phyloP scores from a whole-genome alignment of 306 rosid genomes.

The Sechiopsis laciniata region DNA sequence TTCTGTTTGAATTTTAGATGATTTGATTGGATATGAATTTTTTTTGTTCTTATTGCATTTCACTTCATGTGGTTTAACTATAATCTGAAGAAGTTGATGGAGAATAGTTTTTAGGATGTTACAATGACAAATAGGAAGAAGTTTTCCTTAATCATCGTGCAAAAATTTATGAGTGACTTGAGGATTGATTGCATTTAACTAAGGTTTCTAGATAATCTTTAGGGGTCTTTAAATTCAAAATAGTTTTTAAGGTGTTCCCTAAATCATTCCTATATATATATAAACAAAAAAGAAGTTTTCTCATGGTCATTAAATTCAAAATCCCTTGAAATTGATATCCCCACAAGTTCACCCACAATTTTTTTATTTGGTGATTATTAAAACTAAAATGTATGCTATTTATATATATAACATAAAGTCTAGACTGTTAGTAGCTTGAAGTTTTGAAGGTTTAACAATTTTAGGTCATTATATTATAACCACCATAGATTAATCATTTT shows the following conservation, averaged over 20 bases:
- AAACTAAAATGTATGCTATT: background rate
- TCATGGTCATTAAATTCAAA: background rate
- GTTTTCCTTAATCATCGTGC: background rate
- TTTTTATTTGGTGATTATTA: background rate
- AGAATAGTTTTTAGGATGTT: slow-evolving; percentile 1
- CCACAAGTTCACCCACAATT: background rate
- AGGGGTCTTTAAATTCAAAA: background rate
- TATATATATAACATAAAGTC: background rate
- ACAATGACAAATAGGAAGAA: slow-evolving; percentile 2
- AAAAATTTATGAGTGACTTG: background rate
- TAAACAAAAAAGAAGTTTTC: background rate
- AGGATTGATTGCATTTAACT: background rate
- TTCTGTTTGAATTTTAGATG: slow-evolving; percentile 1
- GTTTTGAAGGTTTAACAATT: background rate
- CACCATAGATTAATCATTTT: background rate
- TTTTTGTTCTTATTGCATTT: background rate
- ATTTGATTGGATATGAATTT: background rate
- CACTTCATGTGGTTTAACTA: slow-evolving; percentile 44
- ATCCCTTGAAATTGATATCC: slow-evolving; percentile 5
- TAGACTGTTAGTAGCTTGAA: background rate
- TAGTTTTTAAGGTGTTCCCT: background rate
- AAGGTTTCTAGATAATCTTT: background rate
- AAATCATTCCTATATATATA: background rate
- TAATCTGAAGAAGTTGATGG: slow-evolving; percentile 13
- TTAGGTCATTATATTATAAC: background rate